Evolutionary conservation across 2,329 filamentous ascomycete species (phyloP).

Genomic region (Clarireedia hainanense): DNA sequence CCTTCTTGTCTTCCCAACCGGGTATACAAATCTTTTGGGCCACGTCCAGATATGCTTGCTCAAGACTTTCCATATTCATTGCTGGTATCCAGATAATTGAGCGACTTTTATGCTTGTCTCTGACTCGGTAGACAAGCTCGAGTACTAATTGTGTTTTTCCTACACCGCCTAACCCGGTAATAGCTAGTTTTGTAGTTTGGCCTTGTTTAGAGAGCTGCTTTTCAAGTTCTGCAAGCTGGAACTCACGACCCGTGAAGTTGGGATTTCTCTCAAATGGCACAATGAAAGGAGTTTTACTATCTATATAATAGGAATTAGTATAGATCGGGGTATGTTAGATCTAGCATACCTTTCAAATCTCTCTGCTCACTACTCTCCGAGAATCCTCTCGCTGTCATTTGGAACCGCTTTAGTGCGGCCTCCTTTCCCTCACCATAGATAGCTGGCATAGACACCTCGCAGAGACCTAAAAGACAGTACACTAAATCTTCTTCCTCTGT

Average conservation of each 20-base stretch:
- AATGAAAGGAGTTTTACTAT: no score
- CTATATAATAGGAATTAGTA: no score
- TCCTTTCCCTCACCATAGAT: conserved; percentile 33
- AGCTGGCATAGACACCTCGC: conserved; percentile 36
- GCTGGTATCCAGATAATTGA: not conserved
- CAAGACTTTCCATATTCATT: not conserved
- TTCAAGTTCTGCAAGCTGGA: not conserved
- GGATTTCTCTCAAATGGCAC: no score
- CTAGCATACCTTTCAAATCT: no score
- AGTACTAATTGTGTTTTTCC: not conserved
- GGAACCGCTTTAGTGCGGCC: not conserved
- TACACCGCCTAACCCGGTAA: not conserved
- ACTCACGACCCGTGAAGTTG: no score
- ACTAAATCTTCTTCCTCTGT: conserved; percentile 33
- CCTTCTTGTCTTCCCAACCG: no score
- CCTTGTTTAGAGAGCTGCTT: not conserved
- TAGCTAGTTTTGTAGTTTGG: not conserved
- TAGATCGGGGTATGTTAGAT: no score
- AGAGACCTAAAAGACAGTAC: conserved; percentile 37
- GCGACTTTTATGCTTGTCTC: not conserved
- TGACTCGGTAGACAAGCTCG: not conserved
- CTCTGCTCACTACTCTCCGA: no score
- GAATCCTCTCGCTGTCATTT: no score
- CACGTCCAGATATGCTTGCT: not conserved
- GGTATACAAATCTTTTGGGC: no score